Conservation (phyloP, 1,284 basidiomycete genomes). For the Pseudozyma pruni region DNA sequence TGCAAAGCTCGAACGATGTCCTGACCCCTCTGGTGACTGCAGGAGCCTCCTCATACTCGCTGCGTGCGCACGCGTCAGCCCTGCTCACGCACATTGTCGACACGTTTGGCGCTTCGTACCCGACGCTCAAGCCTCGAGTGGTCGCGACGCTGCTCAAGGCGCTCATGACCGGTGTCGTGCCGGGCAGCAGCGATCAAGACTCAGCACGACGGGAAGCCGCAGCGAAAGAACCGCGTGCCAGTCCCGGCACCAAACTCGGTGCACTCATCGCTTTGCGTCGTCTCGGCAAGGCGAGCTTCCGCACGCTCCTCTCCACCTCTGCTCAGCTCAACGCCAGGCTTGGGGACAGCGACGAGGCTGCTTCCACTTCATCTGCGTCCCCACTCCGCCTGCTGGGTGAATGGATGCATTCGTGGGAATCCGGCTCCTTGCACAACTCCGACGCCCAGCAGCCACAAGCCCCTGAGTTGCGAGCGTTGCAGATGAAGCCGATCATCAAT, state of each 20-base stretch:
- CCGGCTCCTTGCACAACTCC: slow-evolving; percentile 23
- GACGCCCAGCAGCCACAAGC: slow-evolving; percentile 2
- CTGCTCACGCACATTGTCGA: slow-evolving; percentile 81
- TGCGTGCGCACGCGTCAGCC: slow-evolving; percentile 71
- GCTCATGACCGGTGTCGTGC: slow-evolving; percentile 73
- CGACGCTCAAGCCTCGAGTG: slow-evolving; percentile 84
- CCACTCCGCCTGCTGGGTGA: slow-evolving; percentile 45
- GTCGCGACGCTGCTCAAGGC: slow-evolving; percentile 91
- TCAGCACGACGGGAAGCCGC: slow-evolving; percentile 25
- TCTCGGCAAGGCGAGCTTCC: slow-evolving; percentile 59
- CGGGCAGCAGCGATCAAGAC: slow-evolving; percentile 28
- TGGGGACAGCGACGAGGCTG: slow-evolving; percentile 21
- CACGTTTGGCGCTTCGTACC: slow-evolving; percentile 74
- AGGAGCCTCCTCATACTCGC: slow-evolving; percentile 33
- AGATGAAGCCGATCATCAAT: slow-evolving; percentile 33
- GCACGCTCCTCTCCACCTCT: slow-evolving; percentile 47
- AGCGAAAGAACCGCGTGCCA: slow-evolving; percentile 34
- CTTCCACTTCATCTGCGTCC: slow-evolving; percentile 9
- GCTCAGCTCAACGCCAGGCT: slow-evolving; percentile 31
- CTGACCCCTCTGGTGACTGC: slow-evolving; percentile 33
- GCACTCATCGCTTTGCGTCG: slow-evolving; percentile 60
- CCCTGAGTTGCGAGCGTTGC: slow-evolving; percentile 15
- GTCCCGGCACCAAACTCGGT: slow-evolving; percentile 61
- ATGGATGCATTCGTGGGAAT: slow-evolving; percentile 52
- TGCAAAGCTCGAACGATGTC: slow-evolving; percentile 18